Evolutionary conservation across 257 asterid genomes (phyloP).

Genomic region (Gardenia jasminoides): DNA sequence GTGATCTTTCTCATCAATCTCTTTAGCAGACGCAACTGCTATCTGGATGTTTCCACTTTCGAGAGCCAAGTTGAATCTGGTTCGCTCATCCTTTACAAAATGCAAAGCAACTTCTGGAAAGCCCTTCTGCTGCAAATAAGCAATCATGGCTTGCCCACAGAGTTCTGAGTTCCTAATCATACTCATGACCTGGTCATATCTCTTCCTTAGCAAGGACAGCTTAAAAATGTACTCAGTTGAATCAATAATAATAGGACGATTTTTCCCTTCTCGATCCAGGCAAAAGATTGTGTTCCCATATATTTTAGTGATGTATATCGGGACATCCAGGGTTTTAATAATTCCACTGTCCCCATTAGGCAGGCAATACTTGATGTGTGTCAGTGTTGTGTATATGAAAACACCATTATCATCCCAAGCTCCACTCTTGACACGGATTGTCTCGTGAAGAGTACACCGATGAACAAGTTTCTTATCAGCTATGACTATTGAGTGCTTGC

Average conservation of each 20-base stretch:
- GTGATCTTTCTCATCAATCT: conserved; percentile 85
- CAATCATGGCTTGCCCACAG: conserved; percentile 99
- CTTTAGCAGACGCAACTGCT: conserved; percentile 87
- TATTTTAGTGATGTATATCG: conserved; percentile 84
- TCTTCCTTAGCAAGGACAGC: conserved; percentile 69
- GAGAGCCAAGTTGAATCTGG: conserved; percentile 87
- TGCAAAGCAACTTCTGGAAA: conserved; percentile 97
- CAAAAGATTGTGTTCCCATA: conserved; percentile 85
- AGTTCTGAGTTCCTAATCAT: conserved; percentile 92
- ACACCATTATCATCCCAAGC: conserved; percentile 99
- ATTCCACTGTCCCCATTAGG: conserved; percentile 98
- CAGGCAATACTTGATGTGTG: conserved; percentile 94
- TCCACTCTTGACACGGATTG: conserved; percentile 98
- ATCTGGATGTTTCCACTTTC: conserved; percentile 94
- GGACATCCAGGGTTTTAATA: conserved; percentile 87
- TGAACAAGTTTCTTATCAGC: conserved; percentile 91
- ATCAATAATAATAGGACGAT: conserved; percentile 84
- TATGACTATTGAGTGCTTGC: conserved; percentile 95
- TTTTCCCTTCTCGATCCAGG: conserved; percentile 96
- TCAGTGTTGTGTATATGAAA: conserved; percentile 84
- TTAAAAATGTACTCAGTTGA: conserved; percentile 87
- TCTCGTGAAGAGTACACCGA: conserved; percentile 97
- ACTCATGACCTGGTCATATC: conserved; percentile 90
- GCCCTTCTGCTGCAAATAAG: conserved; percentile 98
- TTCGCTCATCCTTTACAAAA: conserved; percentile 94